These are phyloP conservation scores for Scortechinia acanthostroma DNA, from an alignment of 2,329 filamentous ascomycete species.

Conservation along the genomic window DNA sequence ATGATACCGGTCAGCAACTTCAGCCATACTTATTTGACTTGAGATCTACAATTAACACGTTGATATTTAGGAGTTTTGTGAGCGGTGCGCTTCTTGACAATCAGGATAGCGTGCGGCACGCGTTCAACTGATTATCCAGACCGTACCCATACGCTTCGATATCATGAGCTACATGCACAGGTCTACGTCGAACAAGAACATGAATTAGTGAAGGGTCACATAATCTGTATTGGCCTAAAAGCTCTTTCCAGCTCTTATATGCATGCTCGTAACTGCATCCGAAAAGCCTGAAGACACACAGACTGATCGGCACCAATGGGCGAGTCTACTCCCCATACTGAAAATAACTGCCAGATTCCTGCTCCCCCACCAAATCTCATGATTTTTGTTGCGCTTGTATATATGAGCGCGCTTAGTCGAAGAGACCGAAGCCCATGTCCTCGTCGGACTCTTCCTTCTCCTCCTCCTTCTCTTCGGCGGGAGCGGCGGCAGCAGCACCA, in stretches of 20 bases:
- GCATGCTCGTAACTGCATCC: background rate
- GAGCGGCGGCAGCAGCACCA: constrained; percentile 60
- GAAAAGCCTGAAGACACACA: background rate
- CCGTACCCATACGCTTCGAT: too few relatives aligned
- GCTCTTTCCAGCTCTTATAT: background rate
- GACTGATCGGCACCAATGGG: background rate
- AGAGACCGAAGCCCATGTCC: constrained; percentile 73
- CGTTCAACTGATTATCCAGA: too few relatives aligned
- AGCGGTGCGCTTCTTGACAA: too few relatives aligned
- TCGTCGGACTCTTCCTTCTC: constrained; percentile 81
- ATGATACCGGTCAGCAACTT: too few relatives aligned
- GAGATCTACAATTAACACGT: too few relatives aligned
- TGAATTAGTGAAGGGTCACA: background rate
- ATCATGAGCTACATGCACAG: too few relatives aligned
- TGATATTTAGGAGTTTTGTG: too few relatives aligned
- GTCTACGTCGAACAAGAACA: too few relatives aligned
- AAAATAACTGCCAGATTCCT: background rate
- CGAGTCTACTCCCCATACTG: background rate
- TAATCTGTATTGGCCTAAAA: constrained; percentile 1
- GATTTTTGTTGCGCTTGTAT: background rate
- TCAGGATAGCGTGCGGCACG: too few relatives aligned
- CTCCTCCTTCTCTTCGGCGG: constrained; percentile 54
- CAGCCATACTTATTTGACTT: too few relatives aligned
- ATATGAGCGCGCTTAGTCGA: constrained; percentile 48
- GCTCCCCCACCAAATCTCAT: background rate